Conservation (phyloP, 371 early-diverging fungal species). For the Mycotypha africana region DNA sequence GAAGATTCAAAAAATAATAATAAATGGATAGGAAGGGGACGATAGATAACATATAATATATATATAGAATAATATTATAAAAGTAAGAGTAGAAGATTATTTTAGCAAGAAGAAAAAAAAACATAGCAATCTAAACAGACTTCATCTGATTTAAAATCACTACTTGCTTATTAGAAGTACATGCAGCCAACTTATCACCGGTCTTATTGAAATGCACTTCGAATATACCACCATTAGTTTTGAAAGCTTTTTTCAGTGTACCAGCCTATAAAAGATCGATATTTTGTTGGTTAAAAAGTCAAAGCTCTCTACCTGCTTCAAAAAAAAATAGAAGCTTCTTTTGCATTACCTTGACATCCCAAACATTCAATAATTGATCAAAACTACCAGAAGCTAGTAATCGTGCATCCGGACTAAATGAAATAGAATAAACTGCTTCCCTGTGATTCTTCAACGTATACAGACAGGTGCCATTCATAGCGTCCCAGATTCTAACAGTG, state of each 20-base stretch:
- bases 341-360: constrained; percentile 64
- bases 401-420: constrained; percentile 82
- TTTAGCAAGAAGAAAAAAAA: neutral
- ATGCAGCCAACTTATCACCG: constrained; percentile 49
- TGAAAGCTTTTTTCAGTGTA: constrained; percentile 56
- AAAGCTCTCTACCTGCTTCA: too few relatives aligned
- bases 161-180: constrained; percentile 50
- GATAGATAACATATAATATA: neutral
- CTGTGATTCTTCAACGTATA: constrained; percentile 71
- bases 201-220: constrained; percentile 71
- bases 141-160: constrained; percentile 14
- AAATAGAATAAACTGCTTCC: constrained; percentile 78
- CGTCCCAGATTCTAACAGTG: constrained; percentile 90
- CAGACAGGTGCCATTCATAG: constrained; percentile 61
- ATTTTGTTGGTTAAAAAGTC: too few relatives aligned
- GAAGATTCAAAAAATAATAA: too few relatives aligned
- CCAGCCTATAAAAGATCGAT: constrained; percentile 55
- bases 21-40: neutral
- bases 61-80: neutral
- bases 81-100: constrained; percentile 1
- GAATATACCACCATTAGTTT: constrained; percentile 70
- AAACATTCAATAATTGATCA: constrained; percentile 78
- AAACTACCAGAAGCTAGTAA: constrained; percentile 85
- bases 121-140: neutral
- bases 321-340: neutral